Base-by-base conservation (phyloP, 1,139 yeast genomes). In the Yamadazyma pseudoaaseri region DNA sequence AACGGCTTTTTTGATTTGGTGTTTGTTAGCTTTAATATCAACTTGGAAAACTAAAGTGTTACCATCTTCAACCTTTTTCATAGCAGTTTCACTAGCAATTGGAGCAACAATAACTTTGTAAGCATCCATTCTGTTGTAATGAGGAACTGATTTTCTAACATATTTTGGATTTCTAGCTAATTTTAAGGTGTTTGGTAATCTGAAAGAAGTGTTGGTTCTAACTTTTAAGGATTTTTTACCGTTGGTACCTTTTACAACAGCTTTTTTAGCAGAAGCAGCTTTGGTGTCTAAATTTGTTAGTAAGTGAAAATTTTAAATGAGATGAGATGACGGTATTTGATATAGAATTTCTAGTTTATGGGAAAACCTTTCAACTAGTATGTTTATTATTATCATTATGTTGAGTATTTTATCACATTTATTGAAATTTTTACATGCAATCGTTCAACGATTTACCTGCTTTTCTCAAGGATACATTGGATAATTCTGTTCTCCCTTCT, bases 41-140 rank as follows among this genome's bases (percentile, higher is more conserved):
- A 92, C 97, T 77, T 86, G 94, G 92, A 92, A 89, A 55, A 94
- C 98, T 68, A 92, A 84, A 62, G 95, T 92, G 95, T 92, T 92
- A 76, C 95, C 89, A 68, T 89, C 97, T 80, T 94, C 98, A 66
- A 92, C 96, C 82, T 89, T 87, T 86, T 92, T 92, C 86, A 94
- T 89, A 66, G 98, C 96, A 54, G 96, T 87, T 81, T 92, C 99
- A 58, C 96, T 80, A 70, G 94, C 94, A 73, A 92, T 83, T 78
- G 97, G 97, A 59, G 89, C 76, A 70, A 86, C 86, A 65, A 92
- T 81, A 67, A 90, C 73, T 78, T 86, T 89, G 95, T 86, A 86
- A 62, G 95, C 86, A 71, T 94, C 98, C 65, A 87, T 72, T 81
- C 97, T 90, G 76, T 85, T 81, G 83, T 83, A 84, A 79, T 92